Evolutionary conservation across 495 filamentous ascomycete genomes (phyloP), one percentile per base, ranked within the genome.

Genomic region (Penicillium arizonense): DNA sequence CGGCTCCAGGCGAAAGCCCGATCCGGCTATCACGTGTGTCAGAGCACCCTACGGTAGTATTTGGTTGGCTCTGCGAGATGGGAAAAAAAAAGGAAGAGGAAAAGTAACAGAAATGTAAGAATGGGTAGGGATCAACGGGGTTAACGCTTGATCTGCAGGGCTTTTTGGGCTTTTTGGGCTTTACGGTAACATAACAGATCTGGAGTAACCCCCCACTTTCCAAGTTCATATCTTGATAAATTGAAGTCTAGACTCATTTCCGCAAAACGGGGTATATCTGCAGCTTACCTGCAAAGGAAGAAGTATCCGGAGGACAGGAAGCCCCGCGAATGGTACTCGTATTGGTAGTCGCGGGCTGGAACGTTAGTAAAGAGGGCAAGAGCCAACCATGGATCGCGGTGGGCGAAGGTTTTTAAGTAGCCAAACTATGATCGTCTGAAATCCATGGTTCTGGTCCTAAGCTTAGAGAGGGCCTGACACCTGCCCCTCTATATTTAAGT

Each of bases 361-460:
- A 55, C 58, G 34, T 52, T 48, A 52, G 58, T 46, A 28, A 20
- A 49, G 35, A 32, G 13, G 18, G 37, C 33, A 14, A 18, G 16
- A 30, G 36, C 21, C 20, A 55, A 53, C 62, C 62, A 63, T 65
- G 62, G 62, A 23, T 49, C 48, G 23, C 24, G 24, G 35, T 20
- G 26, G 49, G 14, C 53, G 57, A 57, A 63, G 56, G 57, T 63
- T 62, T 53, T 47, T 40, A 34, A 47, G 55, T 35, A 34, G 54
- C 56, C 61, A 60, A 64, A 56, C 59, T 56, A 36, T 46, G 62
- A 65, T 65, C 59, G 56, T 24, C 52, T 47, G 10, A 33, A 50
- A 50, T 41, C 62, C 62, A 53, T 65, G 62, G 62, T 60, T 57
- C 21, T 35, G 41, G 30, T 39, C 51, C 26, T 47, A 45, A 59